These are phyloP conservation scores for Trichoderma semiorbis DNA, from an alignment of 2,329 filamentous ascomycete species.

Conservation along the genomic window DNA sequence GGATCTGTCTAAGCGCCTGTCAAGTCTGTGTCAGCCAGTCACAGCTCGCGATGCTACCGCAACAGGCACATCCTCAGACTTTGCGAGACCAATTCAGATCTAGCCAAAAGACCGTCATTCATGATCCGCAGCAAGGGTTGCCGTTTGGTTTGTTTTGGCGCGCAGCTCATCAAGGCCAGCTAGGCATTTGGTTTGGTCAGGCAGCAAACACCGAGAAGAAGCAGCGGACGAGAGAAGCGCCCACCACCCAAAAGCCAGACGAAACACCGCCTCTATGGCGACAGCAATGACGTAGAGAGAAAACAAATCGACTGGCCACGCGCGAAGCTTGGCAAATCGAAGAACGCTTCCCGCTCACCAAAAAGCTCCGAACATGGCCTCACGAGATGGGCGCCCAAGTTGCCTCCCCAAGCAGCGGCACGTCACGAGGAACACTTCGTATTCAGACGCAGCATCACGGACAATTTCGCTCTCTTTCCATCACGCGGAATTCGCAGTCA, in stretches of 20 bases:
- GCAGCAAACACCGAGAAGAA: neutral
- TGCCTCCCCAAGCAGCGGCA: neutral
- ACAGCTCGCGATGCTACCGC: neutral
- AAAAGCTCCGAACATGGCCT: too few species aligned
- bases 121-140: neutral
- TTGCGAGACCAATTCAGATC: neutral
- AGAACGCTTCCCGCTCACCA: neutral
- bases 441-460: neutral
- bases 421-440: neutral
- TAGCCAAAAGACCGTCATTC: neutral
- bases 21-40: conserved; percentile 4
- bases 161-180: neutral
- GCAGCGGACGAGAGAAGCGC: neutral
- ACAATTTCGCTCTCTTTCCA: neutral
- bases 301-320: neutral
- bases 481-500: neutral
- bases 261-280: neutral
- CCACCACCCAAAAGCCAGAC: neutral
- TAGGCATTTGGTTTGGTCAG: neutral
- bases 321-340: neutral
- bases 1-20: conserved; percentile 13
- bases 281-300: neutral
- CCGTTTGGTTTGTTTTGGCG: neutral
- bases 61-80: conserved; percentile 7
- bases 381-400: neutral